Conservation (phyloP, 2,329 filamentous ascomycete genomes). For the Hymenoscyphus albidus region DNA sequence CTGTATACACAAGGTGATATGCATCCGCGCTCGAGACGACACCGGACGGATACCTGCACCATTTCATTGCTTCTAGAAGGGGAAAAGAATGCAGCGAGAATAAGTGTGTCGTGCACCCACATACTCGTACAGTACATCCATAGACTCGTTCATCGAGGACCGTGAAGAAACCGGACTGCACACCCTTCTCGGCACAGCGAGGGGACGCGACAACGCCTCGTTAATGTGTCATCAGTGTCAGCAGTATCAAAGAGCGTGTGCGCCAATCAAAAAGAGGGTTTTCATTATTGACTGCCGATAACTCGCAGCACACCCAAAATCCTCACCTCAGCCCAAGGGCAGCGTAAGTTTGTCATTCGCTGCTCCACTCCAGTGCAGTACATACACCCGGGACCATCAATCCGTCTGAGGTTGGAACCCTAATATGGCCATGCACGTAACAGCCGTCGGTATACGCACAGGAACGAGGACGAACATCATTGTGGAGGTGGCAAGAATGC, state of each 20-base stretch:
- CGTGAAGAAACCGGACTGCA: too few relatives aligned
- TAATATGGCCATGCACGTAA: not conserved
- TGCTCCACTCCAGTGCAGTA: not conserved
- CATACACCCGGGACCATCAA: not conserved
- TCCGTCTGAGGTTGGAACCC: slow-evolving; percentile 1
- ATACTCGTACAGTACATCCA: not conserved
- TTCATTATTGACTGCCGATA: not conserved
- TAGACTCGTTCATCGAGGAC: too few relatives aligned
- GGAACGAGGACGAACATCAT: not conserved
- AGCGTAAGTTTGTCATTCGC: not conserved
- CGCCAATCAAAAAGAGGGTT: not conserved
- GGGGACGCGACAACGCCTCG: too few relatives aligned
- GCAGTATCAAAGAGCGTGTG: not conserved
- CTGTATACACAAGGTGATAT: not conserved
- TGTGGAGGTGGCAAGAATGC: slow-evolving; percentile 1
- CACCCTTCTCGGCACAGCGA: too few relatives aligned
- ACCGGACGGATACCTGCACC: not conserved
- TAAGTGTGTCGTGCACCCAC: not conserved
- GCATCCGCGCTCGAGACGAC: not conserved
- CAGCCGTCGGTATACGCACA: not conserved
- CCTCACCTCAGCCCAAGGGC: not conserved
- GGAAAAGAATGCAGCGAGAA: not conserved
- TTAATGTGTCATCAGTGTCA: not conserved
- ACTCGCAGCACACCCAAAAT: not conserved
- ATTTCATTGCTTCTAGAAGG: not conserved